Percentiles rank a stretch among this genome's conserved stretches.
phyloP scores from a whole-genome alignment of 2,329 filamentous ascomycete species.

The Aspergillus ustus region DNA sequence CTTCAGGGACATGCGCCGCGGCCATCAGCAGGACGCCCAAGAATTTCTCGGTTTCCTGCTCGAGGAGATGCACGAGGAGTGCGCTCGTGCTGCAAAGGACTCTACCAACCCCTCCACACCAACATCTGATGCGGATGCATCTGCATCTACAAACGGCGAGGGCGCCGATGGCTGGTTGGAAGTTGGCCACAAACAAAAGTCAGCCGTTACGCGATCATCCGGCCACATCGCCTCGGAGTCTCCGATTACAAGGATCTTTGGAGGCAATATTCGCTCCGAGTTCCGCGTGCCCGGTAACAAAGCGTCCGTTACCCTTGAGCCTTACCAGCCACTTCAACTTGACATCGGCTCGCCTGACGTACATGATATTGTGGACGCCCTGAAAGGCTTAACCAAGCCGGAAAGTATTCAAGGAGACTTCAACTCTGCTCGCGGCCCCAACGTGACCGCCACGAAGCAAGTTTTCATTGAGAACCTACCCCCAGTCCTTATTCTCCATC shows the following conservation, averaged over 20 bases:
- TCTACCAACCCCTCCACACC: slow-evolving; percentile 38
- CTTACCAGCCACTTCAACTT: slow-evolving; percentile 91
- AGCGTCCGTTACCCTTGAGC: slow-evolving; percentile 87
- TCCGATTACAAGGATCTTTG: slow-evolving; percentile 92
- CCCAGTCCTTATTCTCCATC: slow-evolving; percentile 87
- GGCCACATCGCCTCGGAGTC: slow-evolving; percentile 74
- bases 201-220: slow-evolving; percentile 83
- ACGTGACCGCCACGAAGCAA: slow-evolving; percentile 84
- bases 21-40: slow-evolving; percentile 96
- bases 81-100: slow-evolving; percentile 72
- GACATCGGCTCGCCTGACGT: slow-evolving; percentile 89
- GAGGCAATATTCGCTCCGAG: slow-evolving; percentile 87
- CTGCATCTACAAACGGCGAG: slow-evolving; percentile 36
- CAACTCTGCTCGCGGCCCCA: slow-evolving; percentile 75
- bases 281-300: slow-evolving; percentile 85
- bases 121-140: slow-evolving; percentile 51
- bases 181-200: slow-evolving; percentile 88
- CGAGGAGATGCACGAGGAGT: slow-evolving; percentile 92
- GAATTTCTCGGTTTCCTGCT: slow-evolving; percentile 94
- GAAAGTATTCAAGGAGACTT: slow-evolving; percentile 88
- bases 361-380: slow-evolving; percentile 87
- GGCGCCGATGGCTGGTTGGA: slow-evolving; percentile 82
- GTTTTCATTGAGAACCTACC: slow-evolving; percentile 91
- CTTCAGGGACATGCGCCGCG: slow-evolving; percentile 91
- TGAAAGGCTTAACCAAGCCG: slow-evolving; percentile 80